These are phyloP conservation scores for Dactylonectria estremocensis DNA, from an alignment of 2,329 filamentous ascomycete genomes.

Conservation along the genomic window DNA sequence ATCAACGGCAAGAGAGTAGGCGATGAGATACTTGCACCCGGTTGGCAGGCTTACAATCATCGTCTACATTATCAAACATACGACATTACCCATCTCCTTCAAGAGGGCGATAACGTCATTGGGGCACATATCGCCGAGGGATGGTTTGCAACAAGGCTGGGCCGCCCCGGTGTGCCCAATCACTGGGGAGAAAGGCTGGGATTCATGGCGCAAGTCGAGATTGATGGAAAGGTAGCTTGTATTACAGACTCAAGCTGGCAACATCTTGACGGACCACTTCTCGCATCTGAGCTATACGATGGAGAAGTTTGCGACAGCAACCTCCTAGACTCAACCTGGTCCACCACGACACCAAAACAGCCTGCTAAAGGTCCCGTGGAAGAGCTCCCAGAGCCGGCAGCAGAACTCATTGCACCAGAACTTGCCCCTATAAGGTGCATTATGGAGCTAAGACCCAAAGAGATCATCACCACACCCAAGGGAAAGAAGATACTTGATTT, in stretches of 20 bases:
- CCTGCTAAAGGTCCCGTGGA: neutral
- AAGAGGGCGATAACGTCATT: constrained; percentile 24
- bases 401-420: constrained; percentile 54
- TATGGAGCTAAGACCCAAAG: constrained; percentile 21
- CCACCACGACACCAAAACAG: neutral
- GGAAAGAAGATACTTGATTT: constrained; percentile 69
- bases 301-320: constrained; percentile 27
- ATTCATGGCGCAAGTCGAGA: constrained; percentile 47
- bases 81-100: constrained; percentile 62
- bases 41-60: no score
- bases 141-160: constrained; percentile 61
- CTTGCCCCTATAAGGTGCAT: constrained; percentile 54
- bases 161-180: constrained; percentile 43
- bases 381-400: constrained; percentile 39
- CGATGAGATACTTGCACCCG: no score
- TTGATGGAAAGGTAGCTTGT: constrained; percentile 47
- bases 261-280: constrained; percentile 17
- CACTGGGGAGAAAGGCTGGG: constrained; percentile 51
- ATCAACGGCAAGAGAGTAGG: no score
- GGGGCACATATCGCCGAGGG: constrained; percentile 60
- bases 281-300: constrained; percentile 23
- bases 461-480: constrained; percentile 49
- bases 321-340: constrained; percentile 13
- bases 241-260: constrained; percentile 57
- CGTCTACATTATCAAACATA: constrained; percentile 61